Evolutionary conservation across 2,329 filamentous ascomycete species (phyloP).

Genomic region (Mycogone perniciosa): DNA sequence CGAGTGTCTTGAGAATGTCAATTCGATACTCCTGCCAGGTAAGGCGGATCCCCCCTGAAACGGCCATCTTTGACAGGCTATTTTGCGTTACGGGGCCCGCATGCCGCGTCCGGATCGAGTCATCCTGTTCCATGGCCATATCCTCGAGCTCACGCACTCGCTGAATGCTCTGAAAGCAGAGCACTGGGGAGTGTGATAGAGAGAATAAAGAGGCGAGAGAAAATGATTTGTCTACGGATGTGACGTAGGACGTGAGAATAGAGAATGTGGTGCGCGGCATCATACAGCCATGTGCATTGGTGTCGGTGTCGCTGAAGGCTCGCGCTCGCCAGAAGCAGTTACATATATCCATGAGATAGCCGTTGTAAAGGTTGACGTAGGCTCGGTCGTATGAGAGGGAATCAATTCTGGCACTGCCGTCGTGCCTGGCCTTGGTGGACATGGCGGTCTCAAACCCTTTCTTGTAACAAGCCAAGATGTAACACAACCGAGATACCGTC

Average conservation of each 20-base stretch:
- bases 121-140: slow-evolving; percentile 36
- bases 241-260: slow-evolving; percentile 42
- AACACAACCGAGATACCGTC: slow-evolving; percentile 62
- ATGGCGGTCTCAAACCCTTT: slow-evolving; percentile 62
- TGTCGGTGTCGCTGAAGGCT: slow-evolving; percentile 60
- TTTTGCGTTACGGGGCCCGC: slow-evolving; percentile 64
- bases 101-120: slow-evolving; percentile 44
- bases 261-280: slow-evolving; percentile 39
- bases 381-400: slow-evolving; percentile 46
- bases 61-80: slow-evolving; percentile 56
- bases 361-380: slow-evolving; percentile 68
- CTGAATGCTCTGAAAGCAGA: slow-evolving; percentile 50
- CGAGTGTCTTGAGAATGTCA: slow-evolving; percentile 63
- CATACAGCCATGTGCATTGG: slow-evolving; percentile 53
- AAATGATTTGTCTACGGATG: slow-evolving; percentile 40
- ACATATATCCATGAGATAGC: slow-evolving; percentile 79
- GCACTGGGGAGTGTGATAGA: slow-evolving; percentile 51
- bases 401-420: slow-evolving; percentile 25
- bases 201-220: slow-evolving; percentile 47
- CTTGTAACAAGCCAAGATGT: slow-evolving; percentile 67
- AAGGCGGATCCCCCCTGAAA: slow-evolving; percentile 58
- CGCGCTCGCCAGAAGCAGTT: slow-evolving; percentile 75
- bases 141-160: slow-evolving; percentile 54
- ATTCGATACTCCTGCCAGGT: slow-evolving; percentile 70
- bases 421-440: slow-evolving; percentile 30